phyloP scores from a whole-genome alignment of 2,329 filamentous ascomycete genomes.

The Arachnomyces sp. region DNA sequence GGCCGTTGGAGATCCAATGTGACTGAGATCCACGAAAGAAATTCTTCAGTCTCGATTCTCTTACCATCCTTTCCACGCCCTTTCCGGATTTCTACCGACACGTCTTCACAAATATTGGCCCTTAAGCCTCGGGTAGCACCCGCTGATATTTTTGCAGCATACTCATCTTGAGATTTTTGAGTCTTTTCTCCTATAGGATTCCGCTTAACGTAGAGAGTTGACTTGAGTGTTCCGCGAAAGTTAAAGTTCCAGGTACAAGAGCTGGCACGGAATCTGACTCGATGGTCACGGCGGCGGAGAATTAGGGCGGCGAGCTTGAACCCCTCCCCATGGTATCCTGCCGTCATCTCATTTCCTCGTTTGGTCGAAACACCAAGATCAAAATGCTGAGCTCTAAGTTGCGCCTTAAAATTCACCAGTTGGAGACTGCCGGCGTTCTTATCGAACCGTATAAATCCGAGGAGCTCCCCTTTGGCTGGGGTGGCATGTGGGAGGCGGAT shows the following conservation, averaged over 20 bases:
- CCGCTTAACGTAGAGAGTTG: too few species aligned
- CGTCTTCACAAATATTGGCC: conserved; percentile 12
- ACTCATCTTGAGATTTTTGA: background rate
- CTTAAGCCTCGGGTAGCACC: conserved; percentile 2
- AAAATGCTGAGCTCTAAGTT: conserved; percentile 10
- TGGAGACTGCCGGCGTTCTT: conserved; percentile 13
- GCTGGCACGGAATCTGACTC: conserved; percentile 12
- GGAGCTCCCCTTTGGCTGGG: too few species aligned
- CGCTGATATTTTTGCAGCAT: conserved; percentile 2
- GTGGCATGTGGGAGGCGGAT: conserved; percentile 2
- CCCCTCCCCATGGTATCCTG: conserved; percentile 22
- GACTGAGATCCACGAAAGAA: conserved; percentile 11
- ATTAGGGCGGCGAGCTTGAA: conserved; percentile 22
- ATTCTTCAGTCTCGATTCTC: conserved; percentile 6
- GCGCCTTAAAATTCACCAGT: conserved; percentile 18
- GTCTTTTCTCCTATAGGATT: conserved; percentile 5
- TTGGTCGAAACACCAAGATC: conserved; percentile 11
- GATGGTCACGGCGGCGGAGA: conserved; percentile 16
- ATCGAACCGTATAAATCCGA: conserved; percentile 19
- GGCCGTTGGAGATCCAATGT: conserved; percentile 10
- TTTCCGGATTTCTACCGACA: conserved; percentile 9
- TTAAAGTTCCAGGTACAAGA: conserved; percentile 17
- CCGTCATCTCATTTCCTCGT: conserved; percentile 4
- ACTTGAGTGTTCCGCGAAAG: conserved; percentile 5
- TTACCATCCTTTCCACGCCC: background rate